Evolutionary conservation across 371 early-diverging fungal genomes (phyloP), one percentile per base, ranked within the genome.

Genomic region (Parasitella parasitica): DNA sequence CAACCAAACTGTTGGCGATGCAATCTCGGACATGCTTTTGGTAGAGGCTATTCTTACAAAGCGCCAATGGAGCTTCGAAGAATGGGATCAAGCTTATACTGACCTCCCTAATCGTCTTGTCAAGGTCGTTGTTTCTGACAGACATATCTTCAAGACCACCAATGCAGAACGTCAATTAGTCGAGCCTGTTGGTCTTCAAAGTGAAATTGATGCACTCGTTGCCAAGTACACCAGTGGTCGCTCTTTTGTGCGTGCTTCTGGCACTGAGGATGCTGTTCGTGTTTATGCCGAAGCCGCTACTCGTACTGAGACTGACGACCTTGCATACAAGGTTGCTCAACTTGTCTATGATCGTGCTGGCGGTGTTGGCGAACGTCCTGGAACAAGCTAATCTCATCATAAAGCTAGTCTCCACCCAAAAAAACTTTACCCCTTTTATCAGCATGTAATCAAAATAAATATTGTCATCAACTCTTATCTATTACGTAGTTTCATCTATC

Each of bases 181-280:
- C 12, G 85, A 87, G 39, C 99, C 99, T 13, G 85, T 70, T 32
- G 95, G 89, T n/a, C 82, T 99, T 46, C 99, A 99, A 84, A 86
- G 76, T 2, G 83, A 88, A 18, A 97, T 99, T 62, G 90, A 96
- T 67, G 78, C 78, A 16, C 76, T 91, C 57, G 94, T 96, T 7
- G 82, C 84, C 43, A 93, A 94, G 75, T 92, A 88, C 72, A 76
- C 75, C 24, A 80, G 87, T 35, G 98, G 98, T 39, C 85, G 99
- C 43, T 90, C 95, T 6, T 97, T 99, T 83, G 98, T 97, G 27
- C 87, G 97, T 64, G 99, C 99, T 32, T 97, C 97, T n/a, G 99
- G 99, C 26, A 99, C 99, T 18, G 99, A 99, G 78, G 99, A 99
- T 78, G 91, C 98, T 26, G 98, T 99, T 28, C 89, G 99, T 54